Evolutionary conservation across 768 basidiomycete species (phyloP), one percentile per base, ranked within the genome.

Genomic region (Serendipita sp.): DNA sequence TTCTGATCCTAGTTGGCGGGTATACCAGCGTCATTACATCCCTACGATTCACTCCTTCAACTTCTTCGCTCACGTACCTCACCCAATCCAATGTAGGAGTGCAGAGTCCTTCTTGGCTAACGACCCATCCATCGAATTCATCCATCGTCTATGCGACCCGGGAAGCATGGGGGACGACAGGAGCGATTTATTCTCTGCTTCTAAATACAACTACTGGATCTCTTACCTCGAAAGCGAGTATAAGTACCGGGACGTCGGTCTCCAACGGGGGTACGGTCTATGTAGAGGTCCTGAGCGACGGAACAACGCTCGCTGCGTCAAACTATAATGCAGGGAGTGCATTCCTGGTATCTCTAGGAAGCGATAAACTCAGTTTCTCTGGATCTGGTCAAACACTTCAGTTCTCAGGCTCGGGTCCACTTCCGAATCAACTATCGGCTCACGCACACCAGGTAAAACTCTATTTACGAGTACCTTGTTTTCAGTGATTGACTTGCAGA

Each of bases 381-480:
- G 56, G 56, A 32, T 28, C 24, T 35, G 56, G 56, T 60, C 56
- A 60, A 37, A 28, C 32, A 10, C 3, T 60, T n/a, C 28, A 30
- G 10, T 60, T 60, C n/a, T 28, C 56, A 10, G 56, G 56, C 24
- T 60, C 56, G 11, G 56, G 56, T 24, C 56, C 56, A 16, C 16
- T 37, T 4, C 56, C 18, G 28, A 60, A 60, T 37, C 56, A 60
- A 32, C 16, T n/a, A 30, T 30, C 56, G 16, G 16, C 56, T 10
- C 56, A 60, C n/a, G 56, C 56, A 32, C 56, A 60, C 32, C 56
- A 60, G 56, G 56, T 35, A n/a, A 60, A n/a, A 24, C 7, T n/a
- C 7, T 16, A 7, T 2, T 28, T 32, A n/a, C 11, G 34, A 11
- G 8, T 60, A 11, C 5, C 4, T 60, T 37, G 28, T 8, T 30